These are phyloP conservation scores for Alternaria panax DNA, from an alignment of 2,329 filamentous ascomycete species.

Conservation along the genomic window DNA sequence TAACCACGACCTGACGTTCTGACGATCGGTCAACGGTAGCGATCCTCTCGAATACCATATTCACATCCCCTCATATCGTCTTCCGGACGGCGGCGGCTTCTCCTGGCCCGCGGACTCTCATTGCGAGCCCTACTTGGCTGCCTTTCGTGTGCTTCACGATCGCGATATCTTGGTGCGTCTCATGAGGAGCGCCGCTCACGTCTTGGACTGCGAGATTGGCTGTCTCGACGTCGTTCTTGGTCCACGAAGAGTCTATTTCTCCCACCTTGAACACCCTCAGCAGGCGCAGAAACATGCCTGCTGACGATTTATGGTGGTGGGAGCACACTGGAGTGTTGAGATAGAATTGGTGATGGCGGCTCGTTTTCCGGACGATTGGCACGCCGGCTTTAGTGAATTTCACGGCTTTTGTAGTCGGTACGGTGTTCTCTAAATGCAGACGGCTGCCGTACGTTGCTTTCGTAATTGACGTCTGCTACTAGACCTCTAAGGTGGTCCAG, in stretches of 20 bases:
- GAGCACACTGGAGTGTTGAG: not conserved
- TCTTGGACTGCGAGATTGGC: not conserved
- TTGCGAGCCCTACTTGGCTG: not conserved
- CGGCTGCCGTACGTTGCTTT: not conserved
- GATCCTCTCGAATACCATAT: not conserved
- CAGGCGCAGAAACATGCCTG: not conserved
- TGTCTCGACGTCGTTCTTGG: not conserved
- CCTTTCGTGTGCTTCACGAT: not conserved
- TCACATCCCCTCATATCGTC: not conserved
- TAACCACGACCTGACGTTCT: not conserved
- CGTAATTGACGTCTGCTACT: not conserved
- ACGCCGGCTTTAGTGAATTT: not conserved
- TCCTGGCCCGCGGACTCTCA: not conserved
- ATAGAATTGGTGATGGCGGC: not conserved
- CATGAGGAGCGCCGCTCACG: not conserved
- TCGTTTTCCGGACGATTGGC: not conserved
- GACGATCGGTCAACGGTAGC: not conserved
- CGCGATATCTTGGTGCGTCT: not conserved
- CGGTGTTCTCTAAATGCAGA: not conserved
- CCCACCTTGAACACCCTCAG: not conserved
- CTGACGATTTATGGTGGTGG: not conserved
- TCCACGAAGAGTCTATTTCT: rapidly evolving
- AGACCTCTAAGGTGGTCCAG: not conserved
- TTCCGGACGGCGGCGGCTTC: not conserved
- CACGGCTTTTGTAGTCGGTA: not conserved